Percentiles rank a stretch among this genome's conserved stretches.
Conservation (phyloP, 495 filamentous ascomycete genomes). For the Penicillium simplicissimum region DNA sequence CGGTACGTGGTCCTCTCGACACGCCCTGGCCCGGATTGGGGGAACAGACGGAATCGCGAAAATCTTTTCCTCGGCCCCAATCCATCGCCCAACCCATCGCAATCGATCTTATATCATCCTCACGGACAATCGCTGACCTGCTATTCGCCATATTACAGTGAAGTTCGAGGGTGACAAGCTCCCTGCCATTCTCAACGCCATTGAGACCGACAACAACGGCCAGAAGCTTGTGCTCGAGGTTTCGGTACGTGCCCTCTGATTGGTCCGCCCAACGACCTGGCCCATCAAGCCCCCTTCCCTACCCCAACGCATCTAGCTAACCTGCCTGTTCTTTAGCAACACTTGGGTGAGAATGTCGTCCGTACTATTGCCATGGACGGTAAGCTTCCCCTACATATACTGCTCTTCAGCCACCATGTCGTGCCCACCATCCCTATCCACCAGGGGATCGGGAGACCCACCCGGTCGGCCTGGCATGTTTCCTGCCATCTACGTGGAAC, state of each 20-base stretch:
- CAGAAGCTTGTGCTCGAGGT: conserved; percentile 97
- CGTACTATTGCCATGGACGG: conserved; percentile 99
- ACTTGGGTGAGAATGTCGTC: conserved; percentile 98
- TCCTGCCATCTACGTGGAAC: neutral
- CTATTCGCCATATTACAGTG: conserved; percentile 48
- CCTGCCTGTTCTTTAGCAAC: conserved; percentile 66
- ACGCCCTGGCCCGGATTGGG: conserved; percentile 28
- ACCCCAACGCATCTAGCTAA: conserved; percentile 24
- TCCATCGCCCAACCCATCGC: conserved; percentile 40
- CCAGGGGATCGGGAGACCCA: conserved; percentile 27
- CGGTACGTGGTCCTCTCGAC: conserved; percentile 50
- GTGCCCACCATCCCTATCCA: conserved; percentile 16
- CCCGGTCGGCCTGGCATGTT: conserved; percentile 19
- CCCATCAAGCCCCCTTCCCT: conserved; percentile 7
- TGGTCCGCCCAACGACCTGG: conserved; percentile 21
- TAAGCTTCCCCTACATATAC: conserved; percentile 50
- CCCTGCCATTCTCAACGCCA: conserved; percentile 95
- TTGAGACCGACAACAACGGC: conserved; percentile 86
- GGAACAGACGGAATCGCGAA: conserved; percentile 31
- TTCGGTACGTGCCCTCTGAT: conserved; percentile 65
- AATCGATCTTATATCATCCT: conserved; percentile 34
- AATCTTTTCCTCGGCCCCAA: conserved; percentile 46
- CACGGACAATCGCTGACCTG: conserved; percentile 43
- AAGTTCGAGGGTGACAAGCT: conserved; percentile 97
- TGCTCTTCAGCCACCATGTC: conserved; percentile 29